Conservation (phyloP, 306 rosid species). For the Malus asiatica region DNA sequence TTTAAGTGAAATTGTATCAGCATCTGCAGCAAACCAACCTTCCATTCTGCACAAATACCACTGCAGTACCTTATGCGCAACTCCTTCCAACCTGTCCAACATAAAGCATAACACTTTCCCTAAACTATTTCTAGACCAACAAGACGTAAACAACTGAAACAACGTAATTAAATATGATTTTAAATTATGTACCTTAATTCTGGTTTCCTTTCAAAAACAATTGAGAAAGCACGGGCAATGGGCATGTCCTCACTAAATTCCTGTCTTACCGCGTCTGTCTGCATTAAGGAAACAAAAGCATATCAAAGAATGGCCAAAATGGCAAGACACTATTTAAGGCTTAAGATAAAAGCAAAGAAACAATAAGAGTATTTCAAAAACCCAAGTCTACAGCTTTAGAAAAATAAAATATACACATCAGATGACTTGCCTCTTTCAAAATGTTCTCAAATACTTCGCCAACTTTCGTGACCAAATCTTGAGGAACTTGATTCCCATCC, state of each 20-base stretch:
- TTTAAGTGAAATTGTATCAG: slow-evolving; percentile 81
- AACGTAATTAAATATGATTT: not conserved
- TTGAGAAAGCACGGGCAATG: slow-evolving; percentile 62
- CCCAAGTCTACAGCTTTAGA: not conserved
- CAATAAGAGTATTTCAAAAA: slow-evolving; percentile 2
- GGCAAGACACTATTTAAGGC: not conserved
- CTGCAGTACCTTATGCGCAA: slow-evolving; percentile 82
- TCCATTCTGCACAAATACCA: slow-evolving; percentile 99
- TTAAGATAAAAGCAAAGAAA: not conserved
- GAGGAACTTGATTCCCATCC: slow-evolving; percentile 95
- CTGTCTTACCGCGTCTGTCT: slow-evolving; percentile 67
- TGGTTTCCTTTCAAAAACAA: slow-evolving; percentile 80
- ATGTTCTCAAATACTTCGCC: slow-evolving; percentile 65
- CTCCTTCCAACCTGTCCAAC: slow-evolving; percentile 75
- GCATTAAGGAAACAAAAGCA: slow-evolving; percentile 24
- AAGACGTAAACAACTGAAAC: not conserved
- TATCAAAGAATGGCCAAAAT: slow-evolving; percentile 18
- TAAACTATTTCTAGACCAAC: slow-evolving; percentile 8
- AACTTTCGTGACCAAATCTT: slow-evolving; percentile 68
- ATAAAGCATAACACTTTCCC: slow-evolving; percentile 3
- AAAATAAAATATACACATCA: not conserved
- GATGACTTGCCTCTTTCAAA: slow-evolving; percentile 59
- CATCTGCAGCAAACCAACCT: slow-evolving; percentile 99
- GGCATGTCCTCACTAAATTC: slow-evolving; percentile 72
- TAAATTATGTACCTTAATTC: slow-evolving; percentile 50